Conservation (phyloP, 331 rosid species). For the Prunus yedoensis region DNA sequence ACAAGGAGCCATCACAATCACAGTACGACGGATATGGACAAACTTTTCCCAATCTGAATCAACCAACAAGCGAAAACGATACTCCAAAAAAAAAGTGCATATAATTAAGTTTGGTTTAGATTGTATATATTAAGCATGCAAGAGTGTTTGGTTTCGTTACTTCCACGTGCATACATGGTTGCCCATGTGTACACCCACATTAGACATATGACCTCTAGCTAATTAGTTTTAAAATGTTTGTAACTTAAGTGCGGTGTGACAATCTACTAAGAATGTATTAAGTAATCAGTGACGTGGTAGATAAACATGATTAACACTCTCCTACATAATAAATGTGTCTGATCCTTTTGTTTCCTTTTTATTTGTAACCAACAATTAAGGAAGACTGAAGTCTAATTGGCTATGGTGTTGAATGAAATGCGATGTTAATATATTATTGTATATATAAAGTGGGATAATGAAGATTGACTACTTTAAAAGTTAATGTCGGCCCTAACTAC, state of each 20-base stretch:
- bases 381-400: background rate
- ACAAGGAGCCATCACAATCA: too few relatives aligned
- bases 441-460: background rate
- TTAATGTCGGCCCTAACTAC: background rate
- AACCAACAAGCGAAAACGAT: too few relatives aligned
- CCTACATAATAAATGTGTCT: background rate
- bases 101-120: too few relatives aligned
- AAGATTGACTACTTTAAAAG: background rate
- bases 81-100: too few relatives aligned
- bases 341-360: background rate
- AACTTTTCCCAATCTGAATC: too few relatives aligned
- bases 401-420: background rate
- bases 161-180: constrained; percentile 17
- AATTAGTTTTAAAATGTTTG: too few relatives aligned
- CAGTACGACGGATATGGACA: too few relatives aligned
- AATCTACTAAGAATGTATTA: too few relatives aligned
- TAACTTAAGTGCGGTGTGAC: too few relatives aligned
- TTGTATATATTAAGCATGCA: too few relatives aligned
- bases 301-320: background rate
- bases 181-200: constrained; percentile 2
- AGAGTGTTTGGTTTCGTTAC: constrained; percentile 7
- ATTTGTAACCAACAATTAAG: background rate
- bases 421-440: background rate
- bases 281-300: too few relatives aligned
- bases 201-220: background rate